Percentiles rank a stretch among this genome's conserved stretches.
These are phyloP conservation scores for Acrodontium crateriforme DNA, from an alignment of 2,329 filamentous ascomycete genomes.

Conservation along the genomic window DNA sequence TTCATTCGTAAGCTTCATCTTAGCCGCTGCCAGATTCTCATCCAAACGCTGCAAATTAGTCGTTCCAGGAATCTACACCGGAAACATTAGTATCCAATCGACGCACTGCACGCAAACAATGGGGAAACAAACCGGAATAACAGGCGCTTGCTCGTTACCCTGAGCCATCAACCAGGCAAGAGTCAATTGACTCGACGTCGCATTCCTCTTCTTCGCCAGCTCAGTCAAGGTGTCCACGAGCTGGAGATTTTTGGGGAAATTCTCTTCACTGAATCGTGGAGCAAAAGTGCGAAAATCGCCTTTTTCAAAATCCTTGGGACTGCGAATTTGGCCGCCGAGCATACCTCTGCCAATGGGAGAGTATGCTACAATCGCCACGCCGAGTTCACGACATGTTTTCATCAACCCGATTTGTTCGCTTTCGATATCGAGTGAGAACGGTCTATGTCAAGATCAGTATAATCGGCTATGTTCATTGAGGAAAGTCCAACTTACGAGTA, in stretches of 20 bases:
- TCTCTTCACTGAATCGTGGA: constrained; percentile 39
- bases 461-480: neutral
- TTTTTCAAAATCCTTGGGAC: constrained; percentile 33
- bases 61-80: constrained; percentile 32
- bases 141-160: constrained; percentile 44
- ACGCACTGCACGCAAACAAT: no score
- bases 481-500: constrained; percentile 11
- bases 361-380: constrained; percentile 43
- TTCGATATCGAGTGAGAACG: constrained; percentile 46
- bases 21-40: constrained; percentile 28
- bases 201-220: constrained; percentile 40
- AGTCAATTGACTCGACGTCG: constrained; percentile 43
- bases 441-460: constrained; percentile 7
- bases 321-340: constrained; percentile 37
- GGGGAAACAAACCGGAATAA: constrained; percentile 12
- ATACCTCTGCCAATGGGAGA: constrained; percentile 47
- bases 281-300: constrained; percentile 34
- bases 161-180: constrained; percentile 51
- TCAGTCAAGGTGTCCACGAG: constrained; percentile 37
- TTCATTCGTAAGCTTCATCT: constrained; percentile 23
- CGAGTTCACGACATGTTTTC: constrained; percentile 43
- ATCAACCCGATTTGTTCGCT: constrained; percentile 35
- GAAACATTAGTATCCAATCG: neutral
- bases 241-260: constrained; percentile 42
- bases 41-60: constrained; percentile 33